phyloP scores from a whole-genome alignment of 768 basidiomycete species.

The Leccinum barrowsii region DNA sequence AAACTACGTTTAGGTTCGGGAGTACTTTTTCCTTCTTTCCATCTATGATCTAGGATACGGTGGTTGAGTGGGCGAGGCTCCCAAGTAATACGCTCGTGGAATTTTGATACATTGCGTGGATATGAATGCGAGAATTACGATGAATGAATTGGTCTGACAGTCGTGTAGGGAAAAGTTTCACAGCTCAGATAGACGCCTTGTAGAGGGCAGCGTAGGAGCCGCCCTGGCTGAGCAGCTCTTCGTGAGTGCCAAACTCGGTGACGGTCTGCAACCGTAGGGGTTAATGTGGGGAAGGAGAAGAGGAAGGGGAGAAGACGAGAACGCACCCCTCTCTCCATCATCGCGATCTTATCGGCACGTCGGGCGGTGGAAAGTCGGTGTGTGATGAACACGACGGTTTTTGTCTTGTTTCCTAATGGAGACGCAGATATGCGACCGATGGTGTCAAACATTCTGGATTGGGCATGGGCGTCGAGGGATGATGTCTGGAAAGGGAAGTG shows the following conservation, averaged over 20 bases:
- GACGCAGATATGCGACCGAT: conserved; percentile 62
- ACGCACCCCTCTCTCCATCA: conserved; percentile 75
- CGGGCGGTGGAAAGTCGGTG: conserved; percentile 79
- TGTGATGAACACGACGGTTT: conserved; percentile 81
- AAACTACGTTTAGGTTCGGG: conserved; percentile 22
- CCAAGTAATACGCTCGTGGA: conserved; percentile 14
- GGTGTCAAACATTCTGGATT: conserved; percentile 75
- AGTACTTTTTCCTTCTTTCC: conserved; percentile 4
- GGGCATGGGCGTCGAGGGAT: conserved; percentile 75
- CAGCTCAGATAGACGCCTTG: conserved; percentile 55
- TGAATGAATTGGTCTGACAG: conserved; percentile 2
- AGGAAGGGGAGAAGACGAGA: conserved; percentile 4
- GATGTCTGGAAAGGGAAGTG: conserved; percentile 52
- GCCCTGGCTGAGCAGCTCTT: conserved; percentile 55
- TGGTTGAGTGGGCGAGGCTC: conserved; percentile 15
- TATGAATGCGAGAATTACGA: conserved; percentile 13
- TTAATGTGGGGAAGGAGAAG: conserved; percentile 13
- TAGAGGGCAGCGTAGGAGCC: conserved; percentile 70
- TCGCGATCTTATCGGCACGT: conserved; percentile 80
- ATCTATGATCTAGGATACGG: conserved; percentile 25
- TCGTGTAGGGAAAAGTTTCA: conserved; percentile 4
- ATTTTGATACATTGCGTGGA: conserved; percentile 24
- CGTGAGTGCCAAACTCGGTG: conserved; percentile 72
- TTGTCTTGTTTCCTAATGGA: conserved; percentile 51
- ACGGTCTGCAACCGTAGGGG: conserved; percentile 47